Percentiles rank a stretch among this genome's conserved stretches.
Conservation (phyloP, 805 yeast genomes). For the Scheffersomyces ergatensis region DNA sequence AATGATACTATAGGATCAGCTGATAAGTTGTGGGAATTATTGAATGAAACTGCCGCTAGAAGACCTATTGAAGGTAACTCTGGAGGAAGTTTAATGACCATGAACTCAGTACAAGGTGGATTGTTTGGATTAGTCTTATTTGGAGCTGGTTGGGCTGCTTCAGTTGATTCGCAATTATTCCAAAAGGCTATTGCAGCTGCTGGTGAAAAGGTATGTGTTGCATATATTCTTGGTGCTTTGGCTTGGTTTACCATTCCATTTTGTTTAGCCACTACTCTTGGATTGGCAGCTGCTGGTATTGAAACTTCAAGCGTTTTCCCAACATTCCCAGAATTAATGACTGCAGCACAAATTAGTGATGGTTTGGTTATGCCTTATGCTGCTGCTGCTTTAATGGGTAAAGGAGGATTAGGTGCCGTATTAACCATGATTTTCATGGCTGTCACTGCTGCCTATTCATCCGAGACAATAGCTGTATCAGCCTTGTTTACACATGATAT, state of each 20-base stretch:
- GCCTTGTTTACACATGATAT: conserved; percentile 84
- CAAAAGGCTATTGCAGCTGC: conserved; percentile 84
- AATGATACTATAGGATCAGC: conserved; percentile 76
- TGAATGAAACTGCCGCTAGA: conserved; percentile 56
- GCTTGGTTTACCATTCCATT: conserved; percentile 93
- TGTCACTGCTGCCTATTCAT: conserved; percentile 87
- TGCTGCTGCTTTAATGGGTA: conserved; percentile 81
- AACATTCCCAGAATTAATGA: conserved; percentile 61
- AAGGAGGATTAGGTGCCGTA: conserved; percentile 84
- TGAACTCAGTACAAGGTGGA: conserved; percentile 83
- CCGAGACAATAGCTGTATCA: conserved; percentile 86
- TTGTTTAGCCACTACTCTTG: conserved; percentile 79
- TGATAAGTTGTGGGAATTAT: conserved; percentile 71
- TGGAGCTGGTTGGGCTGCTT: conserved; percentile 88
- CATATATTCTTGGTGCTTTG: conserved; percentile 83
- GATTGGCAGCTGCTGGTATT: conserved; percentile 75
- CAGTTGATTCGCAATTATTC: conserved; percentile 84
- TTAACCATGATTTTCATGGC: conserved; percentile 85
- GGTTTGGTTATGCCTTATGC: conserved; percentile 79
- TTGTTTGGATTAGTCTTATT: conserved; percentile 84
- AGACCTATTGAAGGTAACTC: conserved; percentile 80
- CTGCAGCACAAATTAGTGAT: conserved; percentile 69
- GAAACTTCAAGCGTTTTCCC: conserved; percentile 74
- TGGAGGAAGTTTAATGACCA: conserved; percentile 83
- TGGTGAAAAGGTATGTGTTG: conserved; percentile 82